phyloP scores from a whole-genome alignment of 306 rosid species.

The Lupinus albus region DNA sequence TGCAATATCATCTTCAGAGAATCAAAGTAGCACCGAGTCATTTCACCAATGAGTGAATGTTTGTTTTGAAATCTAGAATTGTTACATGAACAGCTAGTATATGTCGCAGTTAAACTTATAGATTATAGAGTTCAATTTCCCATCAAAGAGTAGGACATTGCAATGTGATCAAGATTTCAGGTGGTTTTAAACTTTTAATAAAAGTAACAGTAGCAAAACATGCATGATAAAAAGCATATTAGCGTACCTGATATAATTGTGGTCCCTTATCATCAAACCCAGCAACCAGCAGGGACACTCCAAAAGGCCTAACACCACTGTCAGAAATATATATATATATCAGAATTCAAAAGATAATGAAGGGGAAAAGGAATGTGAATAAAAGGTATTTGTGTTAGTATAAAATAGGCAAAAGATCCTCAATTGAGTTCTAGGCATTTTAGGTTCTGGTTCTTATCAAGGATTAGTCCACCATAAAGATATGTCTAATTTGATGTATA shows the following conservation, averaged over 20 bases:
- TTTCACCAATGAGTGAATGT: neutral
- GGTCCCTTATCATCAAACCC: conserved; percentile 93
- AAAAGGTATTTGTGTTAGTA: neutral
- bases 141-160: conserved; percentile 1
- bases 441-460: neutral
- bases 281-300: conserved; percentile 90
- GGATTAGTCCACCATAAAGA: neutral
- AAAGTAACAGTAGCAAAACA: conserved; percentile 16
- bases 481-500: neutral
- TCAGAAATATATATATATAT: conserved; percentile 31
- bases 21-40: neutral
- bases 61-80: conserved; percentile 6
- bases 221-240: conserved; percentile 1
- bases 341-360: conserved; percentile 25
- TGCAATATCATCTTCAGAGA: conserved; percentile 7
- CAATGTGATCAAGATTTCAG: conserved; percentile 15
- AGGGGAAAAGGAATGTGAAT: neutral
- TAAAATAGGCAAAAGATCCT: neutral
- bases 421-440: conserved; percentile 10
- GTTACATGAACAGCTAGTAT: neutral
- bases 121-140: conserved; percentile 3
- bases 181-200: neutral
- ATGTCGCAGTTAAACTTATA: conserved; percentile 1
- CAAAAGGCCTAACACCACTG: conserved; percentile 99
- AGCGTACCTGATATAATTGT: conserved; percentile 82